Conservation (phyloP, 2,329 filamentous ascomycete genomes). For the Phyllosticta citribraziliensis region DNA sequence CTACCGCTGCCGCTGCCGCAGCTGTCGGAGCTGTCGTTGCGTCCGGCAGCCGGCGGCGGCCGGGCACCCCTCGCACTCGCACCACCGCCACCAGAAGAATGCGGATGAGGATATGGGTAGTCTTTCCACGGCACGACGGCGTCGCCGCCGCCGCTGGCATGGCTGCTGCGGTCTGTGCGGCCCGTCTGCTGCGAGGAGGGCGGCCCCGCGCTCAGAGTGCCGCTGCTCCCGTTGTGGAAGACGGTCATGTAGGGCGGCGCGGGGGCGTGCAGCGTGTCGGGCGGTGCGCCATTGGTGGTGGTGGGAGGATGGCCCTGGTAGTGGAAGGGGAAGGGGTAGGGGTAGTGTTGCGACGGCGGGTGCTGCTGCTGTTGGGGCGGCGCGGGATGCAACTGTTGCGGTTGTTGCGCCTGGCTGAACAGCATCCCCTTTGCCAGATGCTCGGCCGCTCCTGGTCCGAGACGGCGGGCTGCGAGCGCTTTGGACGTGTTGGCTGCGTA, state of each 20-base stretch:
- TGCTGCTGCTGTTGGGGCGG: not conserved
- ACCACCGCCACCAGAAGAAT: not conserved
- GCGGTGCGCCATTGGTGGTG: no score
- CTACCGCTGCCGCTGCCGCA: not conserved
- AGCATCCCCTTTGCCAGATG: not conserved
- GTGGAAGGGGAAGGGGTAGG: not conserved
- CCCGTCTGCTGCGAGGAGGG: not conserved
- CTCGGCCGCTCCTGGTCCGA: not conserved
- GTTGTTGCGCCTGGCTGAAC: not conserved
- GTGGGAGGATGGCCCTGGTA: not conserved
- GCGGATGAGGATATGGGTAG: not conserved
- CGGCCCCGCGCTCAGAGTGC: not conserved
- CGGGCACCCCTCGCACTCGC: no score
- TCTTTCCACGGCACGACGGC: not conserved
- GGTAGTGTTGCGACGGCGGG: not conserved
- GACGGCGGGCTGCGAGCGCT: slow-evolving; percentile 10
- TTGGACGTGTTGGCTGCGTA: slow-evolving; percentile 16
- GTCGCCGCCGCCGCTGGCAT: not conserved
- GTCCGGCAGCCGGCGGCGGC: no score
- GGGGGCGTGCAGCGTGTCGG: not conserved
- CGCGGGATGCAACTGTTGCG: not conserved
- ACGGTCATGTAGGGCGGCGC: not conserved
- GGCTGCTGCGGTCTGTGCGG: not conserved
- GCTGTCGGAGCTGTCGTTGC: not conserved
- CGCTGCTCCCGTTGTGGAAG: not conserved